Percentiles rank a stretch among this genome's conserved stretches.
phyloP scores from a whole-genome alignment of 352 stramenopile genomes.

The Discostella stelligera region DNA sequence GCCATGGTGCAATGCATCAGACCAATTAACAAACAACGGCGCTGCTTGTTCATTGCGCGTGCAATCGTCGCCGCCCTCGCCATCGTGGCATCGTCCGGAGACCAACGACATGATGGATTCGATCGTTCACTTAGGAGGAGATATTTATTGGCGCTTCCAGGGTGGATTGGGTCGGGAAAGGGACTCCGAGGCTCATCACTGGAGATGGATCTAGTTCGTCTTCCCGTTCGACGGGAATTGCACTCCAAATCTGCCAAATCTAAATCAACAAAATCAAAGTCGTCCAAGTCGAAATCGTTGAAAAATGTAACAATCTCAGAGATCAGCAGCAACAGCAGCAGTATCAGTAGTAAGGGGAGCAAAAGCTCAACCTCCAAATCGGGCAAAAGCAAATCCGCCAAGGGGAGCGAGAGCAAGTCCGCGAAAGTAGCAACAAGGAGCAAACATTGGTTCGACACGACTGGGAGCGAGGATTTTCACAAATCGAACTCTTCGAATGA shows the following conservation, averaged over 20 bases:
- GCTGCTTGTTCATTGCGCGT: not conserved
- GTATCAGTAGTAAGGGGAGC: not conserved
- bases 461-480: not conserved
- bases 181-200: not conserved
- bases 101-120: not conserved
- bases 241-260: constrained; percentile 15
- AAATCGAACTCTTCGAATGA: not conserved
- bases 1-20: not conserved
- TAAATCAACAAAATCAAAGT: not conserved
- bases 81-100: not conserved
- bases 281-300: not conserved
- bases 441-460: not conserved
- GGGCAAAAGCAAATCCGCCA: not conserved
- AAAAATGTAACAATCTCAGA: not conserved
- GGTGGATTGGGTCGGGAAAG: not conserved
- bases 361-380: constrained; percentile 7
- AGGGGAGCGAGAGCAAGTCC: not conserved
- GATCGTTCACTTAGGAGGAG: not conserved
- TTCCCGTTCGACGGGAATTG: not conserved
- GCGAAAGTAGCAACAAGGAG: not conserved
- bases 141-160: not conserved
- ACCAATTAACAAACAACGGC: not conserved
- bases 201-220: not conserved
- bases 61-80: not conserved
- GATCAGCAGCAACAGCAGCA: not conserved